phyloP scores from a whole-genome alignment of 169 alveolate species.

The Plasmodium knowlesi region DNA sequence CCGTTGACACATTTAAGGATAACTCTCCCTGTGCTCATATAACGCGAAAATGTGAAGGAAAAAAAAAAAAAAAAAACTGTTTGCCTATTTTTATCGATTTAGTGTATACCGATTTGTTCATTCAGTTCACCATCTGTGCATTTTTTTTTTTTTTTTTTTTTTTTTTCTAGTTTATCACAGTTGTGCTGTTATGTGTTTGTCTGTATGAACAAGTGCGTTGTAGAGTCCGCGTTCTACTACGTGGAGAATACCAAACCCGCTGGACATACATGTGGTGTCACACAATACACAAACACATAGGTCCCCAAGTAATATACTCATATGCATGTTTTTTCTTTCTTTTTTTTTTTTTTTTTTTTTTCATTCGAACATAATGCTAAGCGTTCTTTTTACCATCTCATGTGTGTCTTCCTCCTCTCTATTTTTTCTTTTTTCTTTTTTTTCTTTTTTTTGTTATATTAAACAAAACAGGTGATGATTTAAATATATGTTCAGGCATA shows the following conservation, averaged over 20 bases:
- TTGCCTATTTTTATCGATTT: not conserved
- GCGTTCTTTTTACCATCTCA: not conserved
- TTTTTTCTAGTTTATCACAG: not conserved
- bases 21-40: not conserved
- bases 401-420: not conserved
- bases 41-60: not conserved
- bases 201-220: no score
- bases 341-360: slow-evolving; percentile 7
- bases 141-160: not conserved
- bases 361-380: not conserved
- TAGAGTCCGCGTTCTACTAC: no score
- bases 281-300: not conserved
- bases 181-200: not conserved
- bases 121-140: not conserved
- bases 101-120: not conserved
- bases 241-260: no score
- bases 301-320: not conserved
- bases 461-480: not conserved
- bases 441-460: slow-evolving; percentile 44
- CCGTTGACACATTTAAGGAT: not conserved
- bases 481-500: not conserved
- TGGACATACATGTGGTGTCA: no score
- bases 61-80: not conserved
- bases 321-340: not conserved
- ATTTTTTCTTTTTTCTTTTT: slow-evolving; percentile 13